A percentile compares a stretch with the other conserved stretches of the same genome.
phyloP scores from a whole-genome alignment of 495 filamentous ascomycete genomes.

The Pyrenopolyporus hunteri region DNA sequence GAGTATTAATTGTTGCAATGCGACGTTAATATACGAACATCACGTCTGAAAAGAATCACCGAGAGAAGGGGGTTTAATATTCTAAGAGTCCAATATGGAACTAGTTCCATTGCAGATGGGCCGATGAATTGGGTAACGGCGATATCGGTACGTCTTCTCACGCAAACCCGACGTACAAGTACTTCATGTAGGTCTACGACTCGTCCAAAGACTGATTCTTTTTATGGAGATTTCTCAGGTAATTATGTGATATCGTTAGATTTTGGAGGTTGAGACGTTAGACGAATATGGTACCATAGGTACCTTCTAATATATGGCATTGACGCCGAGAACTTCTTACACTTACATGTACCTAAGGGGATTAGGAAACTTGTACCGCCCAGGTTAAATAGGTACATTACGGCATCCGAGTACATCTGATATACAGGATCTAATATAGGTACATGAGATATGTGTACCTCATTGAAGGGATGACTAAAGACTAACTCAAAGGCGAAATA shows the following conservation, averaged over 20 bases:
- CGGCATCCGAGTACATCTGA: no score
- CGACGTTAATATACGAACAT: slow-evolving; percentile 36
- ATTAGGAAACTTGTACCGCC: no score
- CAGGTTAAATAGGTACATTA: no score
- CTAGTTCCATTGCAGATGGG: slow-evolving; percentile 21
- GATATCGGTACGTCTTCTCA: slow-evolving; percentile 24
- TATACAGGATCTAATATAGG: no score
- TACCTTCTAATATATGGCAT: no score
- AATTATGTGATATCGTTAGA: background rate
- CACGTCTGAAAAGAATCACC: slow-evolving; percentile 43
- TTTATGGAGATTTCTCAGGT: background rate
- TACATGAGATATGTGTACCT: no score
- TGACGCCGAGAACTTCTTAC: no score
- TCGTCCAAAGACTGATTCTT: background rate
- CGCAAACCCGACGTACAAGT: slow-evolving; percentile 2
- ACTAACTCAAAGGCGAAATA: background rate
- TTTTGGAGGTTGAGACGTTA: no score
- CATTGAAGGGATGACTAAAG: no score
- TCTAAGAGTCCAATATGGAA: slow-evolving; percentile 33
- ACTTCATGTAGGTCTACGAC: background rate
- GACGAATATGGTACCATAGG: no score
- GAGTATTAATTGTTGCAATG: slow-evolving; percentile 21
- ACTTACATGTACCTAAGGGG: no score
- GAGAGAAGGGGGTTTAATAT: slow-evolving; percentile 27
- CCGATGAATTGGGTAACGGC: slow-evolving; percentile 15